A percentile compares a stretch with the other conserved stretches of the same genome.
phyloP scores from a whole-genome alignment of 2,329 filamentous ascomycete species.

The Hysterium pulicare region DNA sequence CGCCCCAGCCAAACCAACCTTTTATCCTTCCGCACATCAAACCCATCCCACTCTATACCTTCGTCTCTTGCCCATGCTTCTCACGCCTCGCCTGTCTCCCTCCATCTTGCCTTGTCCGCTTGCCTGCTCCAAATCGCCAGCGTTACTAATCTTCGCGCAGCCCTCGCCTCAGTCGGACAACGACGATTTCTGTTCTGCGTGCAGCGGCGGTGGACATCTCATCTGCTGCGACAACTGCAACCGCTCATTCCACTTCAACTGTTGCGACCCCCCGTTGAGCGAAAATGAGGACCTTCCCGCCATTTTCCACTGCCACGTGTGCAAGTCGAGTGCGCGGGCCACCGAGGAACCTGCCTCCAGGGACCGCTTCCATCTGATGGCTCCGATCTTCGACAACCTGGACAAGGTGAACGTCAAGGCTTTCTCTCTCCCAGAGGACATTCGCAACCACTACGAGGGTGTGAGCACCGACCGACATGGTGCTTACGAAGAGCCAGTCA shows the following conservation, averaged over 20 bases:
- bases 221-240: constrained; percentile 93
- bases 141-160: constrained; percentile 40
- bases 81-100: constrained; percentile 23
- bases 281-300: constrained; percentile 42
- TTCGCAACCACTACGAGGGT: constrained; percentile 75
- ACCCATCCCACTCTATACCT: constrained; percentile 23
- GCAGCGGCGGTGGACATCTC: constrained; percentile 77
- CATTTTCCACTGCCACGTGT: constrained; percentile 71
- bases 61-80: too few relatives aligned
- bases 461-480: constrained; percentile 74
- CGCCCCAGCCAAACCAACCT: constrained; percentile 41
- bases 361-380: constrained; percentile 43
- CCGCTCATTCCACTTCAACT: constrained; percentile 85
- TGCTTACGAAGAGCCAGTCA: constrained; percentile 70
- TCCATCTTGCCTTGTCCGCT: constrained; percentile 34
- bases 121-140: constrained; percentile 30
- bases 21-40: constrained; percentile 33
- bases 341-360: constrained; percentile 20
- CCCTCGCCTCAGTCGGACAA: constrained; percentile 56
- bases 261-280: constrained; percentile 73
- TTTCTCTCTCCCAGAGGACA: constrained; percentile 65
- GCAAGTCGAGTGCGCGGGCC: constrained; percentile 19
- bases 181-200: constrained; percentile 86
- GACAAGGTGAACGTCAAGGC: constrained; percentile 68
- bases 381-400: constrained; percentile 61